Percentiles rank a stretch among this genome's conserved stretches.
Evolutionary conservation across 2,329 filamentous ascomycete species (phyloP).

Genomic region (Botrytis fabae): DNA sequence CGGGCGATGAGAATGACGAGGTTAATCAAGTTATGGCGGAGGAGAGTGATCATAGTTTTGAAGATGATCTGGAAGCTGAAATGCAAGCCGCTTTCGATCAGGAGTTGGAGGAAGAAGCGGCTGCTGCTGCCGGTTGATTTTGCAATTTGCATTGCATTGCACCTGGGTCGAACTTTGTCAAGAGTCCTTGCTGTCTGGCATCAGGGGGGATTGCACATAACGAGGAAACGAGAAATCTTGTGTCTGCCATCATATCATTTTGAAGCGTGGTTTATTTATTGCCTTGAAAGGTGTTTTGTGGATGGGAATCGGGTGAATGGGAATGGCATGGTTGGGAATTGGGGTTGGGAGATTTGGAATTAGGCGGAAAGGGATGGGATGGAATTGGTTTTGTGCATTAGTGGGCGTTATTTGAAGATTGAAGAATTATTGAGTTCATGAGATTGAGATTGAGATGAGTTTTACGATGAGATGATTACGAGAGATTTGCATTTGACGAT

Average conservation of each 20-base stretch:
- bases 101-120: slow-evolving; percentile 32
- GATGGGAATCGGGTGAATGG: not conserved
- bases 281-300: slow-evolving; percentile 1
- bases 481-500: not conserved
- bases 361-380: not conserved
- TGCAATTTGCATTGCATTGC: not conserved
- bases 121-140: not conserved
- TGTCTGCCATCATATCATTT: slow-evolving; percentile 1
- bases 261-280: not conserved
- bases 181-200: slow-evolving; percentile 42
- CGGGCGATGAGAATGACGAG: slow-evolving; percentile 45
- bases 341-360: not conserved
- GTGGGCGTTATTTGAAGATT: not conserved
- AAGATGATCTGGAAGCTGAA: slow-evolving; percentile 56
- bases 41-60: slow-evolving; percentile 32
- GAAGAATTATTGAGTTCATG: not conserved
- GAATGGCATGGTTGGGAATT: not conserved
- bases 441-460: not conserved
- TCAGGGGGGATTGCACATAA: not conserved
- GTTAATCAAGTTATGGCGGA: slow-evolving; percentile 36
- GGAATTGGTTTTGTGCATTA: slow-evolving; percentile 3
- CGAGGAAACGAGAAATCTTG: not conserved
- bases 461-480: slow-evolving; percentile 1
- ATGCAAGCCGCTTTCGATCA: slow-evolving; percentile 48
- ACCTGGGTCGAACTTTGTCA: slow-evolving; percentile 17